These are phyloP conservation scores for Phytophthora pinifolia DNA, from an alignment of 352 stramenopile species.

Conservation along the genomic window DNA sequence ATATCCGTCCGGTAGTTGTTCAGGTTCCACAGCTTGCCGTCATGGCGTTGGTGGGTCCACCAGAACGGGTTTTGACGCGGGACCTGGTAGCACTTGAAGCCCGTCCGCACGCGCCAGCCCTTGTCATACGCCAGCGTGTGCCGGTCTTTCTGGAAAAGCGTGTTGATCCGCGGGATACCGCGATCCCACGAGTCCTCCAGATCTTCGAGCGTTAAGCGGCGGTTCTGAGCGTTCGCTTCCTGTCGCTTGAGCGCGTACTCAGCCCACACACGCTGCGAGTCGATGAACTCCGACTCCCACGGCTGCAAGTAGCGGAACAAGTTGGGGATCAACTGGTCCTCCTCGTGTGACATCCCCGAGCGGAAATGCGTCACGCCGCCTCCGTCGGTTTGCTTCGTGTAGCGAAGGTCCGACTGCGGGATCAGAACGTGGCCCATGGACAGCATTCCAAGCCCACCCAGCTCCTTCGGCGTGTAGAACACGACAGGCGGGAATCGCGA, in stretches of 20 bases:
- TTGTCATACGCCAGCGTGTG: constrained; percentile 99
- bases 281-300: constrained; percentile 99
- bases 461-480: constrained; percentile 99
- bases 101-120: constrained; percentile 98
- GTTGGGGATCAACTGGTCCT: constrained; percentile 99
- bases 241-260: constrained; percentile 99
- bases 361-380: constrained; percentile 99
- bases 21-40: constrained; percentile 99
- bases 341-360: constrained; percentile 96
- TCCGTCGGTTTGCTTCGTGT: constrained; percentile 98
- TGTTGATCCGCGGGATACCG: constrained; percentile 97
- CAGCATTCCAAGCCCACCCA: constrained; percentile 99
- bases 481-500: constrained; percentile 98
- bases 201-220: constrained; percentile 98
- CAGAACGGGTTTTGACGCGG: constrained; percentile 98
- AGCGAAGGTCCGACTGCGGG: constrained; percentile 98
- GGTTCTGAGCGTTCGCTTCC: constrained; percentile 99
- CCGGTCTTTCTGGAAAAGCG: constrained; percentile 96
- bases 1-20: constrained; percentile 99
- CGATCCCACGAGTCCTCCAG: constrained; percentile 99
- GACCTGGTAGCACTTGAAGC: constrained; percentile 99
- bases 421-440: constrained; percentile 99
- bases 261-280: constrained; percentile 99
- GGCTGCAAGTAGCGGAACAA: constrained; percentile 99
- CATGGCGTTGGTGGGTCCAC: constrained; percentile 98